phyloP scores from a whole-genome alignment of 148 eudicot genomes.

The Oxyria digyna region DNA sequence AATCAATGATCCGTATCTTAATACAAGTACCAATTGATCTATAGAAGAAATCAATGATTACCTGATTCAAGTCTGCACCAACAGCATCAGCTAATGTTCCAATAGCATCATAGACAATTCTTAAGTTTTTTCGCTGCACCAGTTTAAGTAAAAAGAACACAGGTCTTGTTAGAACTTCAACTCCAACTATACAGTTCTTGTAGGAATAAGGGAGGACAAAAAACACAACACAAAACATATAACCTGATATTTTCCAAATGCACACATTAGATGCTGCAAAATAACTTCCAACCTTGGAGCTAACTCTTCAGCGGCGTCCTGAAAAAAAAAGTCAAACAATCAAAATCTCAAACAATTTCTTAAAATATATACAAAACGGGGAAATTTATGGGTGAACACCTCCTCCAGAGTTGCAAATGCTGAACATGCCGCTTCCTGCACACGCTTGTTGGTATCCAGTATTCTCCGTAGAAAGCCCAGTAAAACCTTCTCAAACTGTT shows the following conservation, averaged over 20 bases:
- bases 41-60: conserved; percentile 11
- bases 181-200: neutral
- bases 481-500: conserved; percentile 66
- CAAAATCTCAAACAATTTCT: conserved; percentile 2
- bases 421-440: conserved; percentile 98
- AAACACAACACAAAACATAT: neutral
- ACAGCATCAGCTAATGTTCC: conserved; percentile 99
- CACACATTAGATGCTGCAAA: conserved; percentile 86
- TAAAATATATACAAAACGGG: neutral
- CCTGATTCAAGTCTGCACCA: conserved; percentile 90
- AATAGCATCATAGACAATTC: conserved; percentile 95
- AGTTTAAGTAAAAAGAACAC: neutral
- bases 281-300: conserved; percentile 68
- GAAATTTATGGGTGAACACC: conserved; percentile 23
- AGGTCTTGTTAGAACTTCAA: neutral
- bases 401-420: conserved; percentile 98
- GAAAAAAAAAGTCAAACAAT: conserved; percentile 9
- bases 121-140: conserved; percentile 67
- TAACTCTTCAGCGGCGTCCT: conserved; percentile 95
- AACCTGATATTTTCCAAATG: conserved; percentile 95
- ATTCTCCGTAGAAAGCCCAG: conserved; percentile 75
- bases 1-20: neutral
- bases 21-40: neutral
- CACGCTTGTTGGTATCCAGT: conserved; percentile 92
- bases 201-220: neutral